Evolutionary conservation across 2,329 filamentous ascomycete genomes (phyloP).

Genomic region (Sclerotinia trifoliorum): DNA sequence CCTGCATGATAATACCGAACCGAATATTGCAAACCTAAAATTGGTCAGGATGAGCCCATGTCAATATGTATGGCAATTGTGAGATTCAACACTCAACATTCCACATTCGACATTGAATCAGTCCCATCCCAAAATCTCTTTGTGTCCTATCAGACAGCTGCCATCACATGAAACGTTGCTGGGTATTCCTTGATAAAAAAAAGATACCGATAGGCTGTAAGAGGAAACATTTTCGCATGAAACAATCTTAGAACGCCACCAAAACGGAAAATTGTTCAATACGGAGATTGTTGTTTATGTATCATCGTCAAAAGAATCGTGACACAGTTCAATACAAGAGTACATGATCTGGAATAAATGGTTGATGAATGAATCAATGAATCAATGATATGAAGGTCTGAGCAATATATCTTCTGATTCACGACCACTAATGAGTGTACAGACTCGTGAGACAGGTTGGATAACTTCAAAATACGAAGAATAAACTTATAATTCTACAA

Average conservation of each 20-base stretch:
- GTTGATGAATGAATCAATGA: background rate
- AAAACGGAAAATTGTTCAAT: background rate
- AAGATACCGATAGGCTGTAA: slow-evolving; percentile 1
- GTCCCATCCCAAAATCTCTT: slow-evolving; percentile 4
- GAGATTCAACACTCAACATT: background rate
- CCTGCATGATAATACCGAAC: background rate
- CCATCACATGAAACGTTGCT: slow-evolving; percentile 13
- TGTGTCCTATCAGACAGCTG: background rate
- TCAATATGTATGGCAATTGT: background rate
- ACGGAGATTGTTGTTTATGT: background rate
- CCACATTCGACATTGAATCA: no score
- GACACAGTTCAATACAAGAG: background rate
- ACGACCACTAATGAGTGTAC: no score
- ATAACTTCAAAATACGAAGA: no score
- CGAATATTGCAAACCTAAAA: background rate
- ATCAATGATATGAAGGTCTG: background rate
- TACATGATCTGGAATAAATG: background rate
- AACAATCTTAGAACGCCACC: slow-evolving; percentile 13
- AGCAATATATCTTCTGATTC: background rate
- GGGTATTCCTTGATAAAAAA: slow-evolving; percentile 8
- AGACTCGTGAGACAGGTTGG: no score
- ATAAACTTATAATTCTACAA: no score
- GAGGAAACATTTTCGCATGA: background rate
- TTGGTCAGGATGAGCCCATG: background rate
- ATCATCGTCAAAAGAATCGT: background rate